These are phyloP conservation scores for Acer negundo DNA, from an alignment of 345 rosid genomes.

Conservation along the genomic window DNA sequence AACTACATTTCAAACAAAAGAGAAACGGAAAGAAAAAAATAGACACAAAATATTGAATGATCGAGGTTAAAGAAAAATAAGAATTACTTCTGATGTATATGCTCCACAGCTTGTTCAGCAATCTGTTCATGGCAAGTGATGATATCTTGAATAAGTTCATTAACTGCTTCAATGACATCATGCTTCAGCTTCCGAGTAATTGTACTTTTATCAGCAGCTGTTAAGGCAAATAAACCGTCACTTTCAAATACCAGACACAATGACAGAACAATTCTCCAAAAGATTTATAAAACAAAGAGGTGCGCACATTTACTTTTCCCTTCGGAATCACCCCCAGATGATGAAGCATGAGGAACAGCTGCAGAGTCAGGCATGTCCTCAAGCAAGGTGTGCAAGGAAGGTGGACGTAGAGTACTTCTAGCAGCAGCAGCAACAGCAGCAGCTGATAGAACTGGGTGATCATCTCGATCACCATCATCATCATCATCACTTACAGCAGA, in stretches of 20 bases:
- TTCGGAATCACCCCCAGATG: constrained; percentile 99
- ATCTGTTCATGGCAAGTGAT: constrained; percentile 94
- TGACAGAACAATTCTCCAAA: constrained; percentile 11
- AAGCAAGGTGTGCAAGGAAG: constrained; percentile 86
- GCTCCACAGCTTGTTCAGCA: constrained; percentile 99
- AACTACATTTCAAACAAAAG: background rate
- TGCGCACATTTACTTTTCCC: constrained; percentile 85
- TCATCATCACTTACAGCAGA: constrained; percentile 83
- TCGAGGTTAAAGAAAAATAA: constrained; percentile 11
- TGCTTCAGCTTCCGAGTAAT: constrained; percentile 90
- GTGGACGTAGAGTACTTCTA: constrained; percentile 88
- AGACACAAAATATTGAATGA: constrained; percentile 8
- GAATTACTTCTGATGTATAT: constrained; percentile 94
- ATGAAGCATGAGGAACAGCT: constrained; percentile 65
- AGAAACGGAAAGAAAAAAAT: background rate
- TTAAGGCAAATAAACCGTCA: constrained; percentile 26
- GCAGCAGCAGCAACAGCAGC: constrained; percentile 94
- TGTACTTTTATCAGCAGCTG: constrained; percentile 96
- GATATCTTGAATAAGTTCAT: constrained; percentile 90
- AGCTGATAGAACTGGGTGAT: constrained; percentile 72
- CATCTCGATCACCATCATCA: constrained; percentile 50
- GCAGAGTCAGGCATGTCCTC: constrained; percentile 79
- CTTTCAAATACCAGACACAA: constrained; percentile 8
- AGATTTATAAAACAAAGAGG: constrained; percentile 2
- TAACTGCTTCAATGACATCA: constrained; percentile 94